Evolutionary conservation across 2,329 filamentous ascomycete species (phyloP), one percentile per base, ranked within the genome.

Genomic region (Colletotrichum sp.): DNA sequence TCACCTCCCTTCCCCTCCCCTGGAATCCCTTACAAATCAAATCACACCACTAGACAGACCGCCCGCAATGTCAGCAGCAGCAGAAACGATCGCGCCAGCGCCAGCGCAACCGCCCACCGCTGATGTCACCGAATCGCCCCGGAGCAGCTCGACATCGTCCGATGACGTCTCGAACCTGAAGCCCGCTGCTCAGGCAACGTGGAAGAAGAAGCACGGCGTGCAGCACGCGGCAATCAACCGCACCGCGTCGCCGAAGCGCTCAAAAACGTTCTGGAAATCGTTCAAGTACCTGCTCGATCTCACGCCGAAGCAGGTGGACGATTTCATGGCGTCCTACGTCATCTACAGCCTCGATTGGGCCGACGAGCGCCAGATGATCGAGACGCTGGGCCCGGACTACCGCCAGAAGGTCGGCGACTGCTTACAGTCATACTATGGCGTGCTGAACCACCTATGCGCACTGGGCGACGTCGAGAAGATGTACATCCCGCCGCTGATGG

Each of bases 341-440:
- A 90, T 90, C 78, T 90, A 90, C 83, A 89, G 89, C 78, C 85
- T 90, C 2, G 89, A 90, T 82, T 90, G 89, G 89, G 87, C 85
- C 18, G 83, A 90, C 77, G 87, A 89, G 80, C 79, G 83, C 30
- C 82, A 86, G 74, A 90, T 90, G 88, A 79, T 87, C 18, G 83
- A 84, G 24, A 84, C 84, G 0, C 83, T 90, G 8, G 89, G 89
- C 2, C 84, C 86, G 4, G 82, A 89, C 76, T 90, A 90, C 80
- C 87, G 87, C 78, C 79, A 87, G 55, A 87, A 86, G 55, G 88
- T 90, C 16, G 89, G 89, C 71, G 87, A 88, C 76, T 89, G 88
- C 72, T 85, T 90, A 69, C 85, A 86, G 67, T 81, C 88, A 13
- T 90, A 90, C 80, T 90, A 90, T 76, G 88, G 88, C 34, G 88